Base-by-base conservation (phyloP, 768 basidiomycete genomes). In the Gelatoporia subvermispora region DNA sequence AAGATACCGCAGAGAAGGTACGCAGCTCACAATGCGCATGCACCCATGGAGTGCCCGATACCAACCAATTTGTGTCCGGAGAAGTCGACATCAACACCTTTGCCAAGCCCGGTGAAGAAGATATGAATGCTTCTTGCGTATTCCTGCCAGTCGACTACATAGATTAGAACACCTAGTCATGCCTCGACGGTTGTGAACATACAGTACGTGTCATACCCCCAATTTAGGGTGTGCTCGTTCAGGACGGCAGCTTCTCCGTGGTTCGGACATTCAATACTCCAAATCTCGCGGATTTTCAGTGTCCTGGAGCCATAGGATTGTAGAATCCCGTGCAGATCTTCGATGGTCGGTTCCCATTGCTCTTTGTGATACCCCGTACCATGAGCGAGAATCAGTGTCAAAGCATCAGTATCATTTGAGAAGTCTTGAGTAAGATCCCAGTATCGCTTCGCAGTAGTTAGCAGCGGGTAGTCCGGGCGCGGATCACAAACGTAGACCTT, bases 1-100 rank as follows among this genome's bases (percentile, higher is more conserved):
- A 13, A 31, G 5, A 31, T 7, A 13, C 5, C 28, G 28, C 13
- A 31, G 28, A 31, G 28, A 31, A 31, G 28, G 13, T 13, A 7
- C 5, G 13, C 28, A n/a, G 28, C 28, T 31, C 28, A 31, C 28
- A 31, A 31, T 13, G 28, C 28, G 28, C 28, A 31, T 31, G 28
- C 75, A 8, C 78, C 77, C 75, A 79, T 77, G 0, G 79, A 81
- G 55, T 81, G 79, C 0, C 76, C 79, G 15, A 81, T 64, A 3
- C 73, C 76, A 15, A 80, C 70, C 3, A 81, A 59, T 15, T 63
- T 73, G 16, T 70, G 75, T n/a, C 56, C 66, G 17, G 57, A 63
- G 49, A 80, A 78, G 52, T 79, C 73, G n/a, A 76, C 65, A 35
- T 74, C 66, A 16, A 78, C 63, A 17, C 78, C 78, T 21, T 58